Percentiles rank a stretch among this genome's conserved stretches.
These are phyloP conservation scores for Saccharum officinarum DNA, from an alignment of 176 grass and related monocot genomes.

Conservation along the genomic window DNA sequence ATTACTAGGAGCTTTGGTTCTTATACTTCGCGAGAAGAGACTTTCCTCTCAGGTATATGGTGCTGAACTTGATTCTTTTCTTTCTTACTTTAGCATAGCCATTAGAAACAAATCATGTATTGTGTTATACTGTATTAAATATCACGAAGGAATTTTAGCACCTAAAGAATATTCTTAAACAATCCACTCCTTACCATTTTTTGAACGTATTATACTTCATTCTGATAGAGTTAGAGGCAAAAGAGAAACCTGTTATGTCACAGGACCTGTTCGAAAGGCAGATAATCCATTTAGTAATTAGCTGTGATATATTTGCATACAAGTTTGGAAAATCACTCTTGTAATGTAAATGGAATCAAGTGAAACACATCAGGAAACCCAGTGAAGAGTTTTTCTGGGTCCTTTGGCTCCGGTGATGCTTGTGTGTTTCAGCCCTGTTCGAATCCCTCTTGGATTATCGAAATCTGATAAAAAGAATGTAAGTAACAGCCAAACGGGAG, in stretches of 20 bases:
- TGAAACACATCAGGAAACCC: background rate
- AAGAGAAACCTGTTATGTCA: background rate
- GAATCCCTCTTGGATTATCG: background rate
- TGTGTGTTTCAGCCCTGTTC: background rate
- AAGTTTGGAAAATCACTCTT: background rate
- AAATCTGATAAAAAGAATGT: background rate
- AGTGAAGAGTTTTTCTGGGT: background rate
- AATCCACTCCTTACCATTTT: background rate
- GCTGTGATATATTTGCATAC: slow-evolving; percentile 9
- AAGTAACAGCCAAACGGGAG: too few relatives aligned
- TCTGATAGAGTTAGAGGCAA: background rate
- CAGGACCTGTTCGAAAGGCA: background rate
- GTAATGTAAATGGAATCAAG: background rate
- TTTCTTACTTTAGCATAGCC: slow-evolving; percentile 10
- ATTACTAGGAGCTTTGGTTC: slow-evolving; percentile 84
- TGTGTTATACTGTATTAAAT: slow-evolving; percentile 4
- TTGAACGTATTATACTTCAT: background rate
- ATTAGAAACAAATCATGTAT: slow-evolving; percentile 3
- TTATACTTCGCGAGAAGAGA: slow-evolving; percentile 95
- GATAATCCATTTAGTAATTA: slow-evolving; percentile 23
- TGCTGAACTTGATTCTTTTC: background rate
- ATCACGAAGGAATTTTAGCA: slow-evolving; percentile 11
- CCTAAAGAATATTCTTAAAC: slow-evolving; percentile 1
- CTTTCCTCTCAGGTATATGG: slow-evolving; percentile 81
- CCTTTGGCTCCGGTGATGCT: background rate